Base-by-base conservation (phyloP, 2,329 filamentous ascomycete species). In the Penicillium sp. region DNA sequence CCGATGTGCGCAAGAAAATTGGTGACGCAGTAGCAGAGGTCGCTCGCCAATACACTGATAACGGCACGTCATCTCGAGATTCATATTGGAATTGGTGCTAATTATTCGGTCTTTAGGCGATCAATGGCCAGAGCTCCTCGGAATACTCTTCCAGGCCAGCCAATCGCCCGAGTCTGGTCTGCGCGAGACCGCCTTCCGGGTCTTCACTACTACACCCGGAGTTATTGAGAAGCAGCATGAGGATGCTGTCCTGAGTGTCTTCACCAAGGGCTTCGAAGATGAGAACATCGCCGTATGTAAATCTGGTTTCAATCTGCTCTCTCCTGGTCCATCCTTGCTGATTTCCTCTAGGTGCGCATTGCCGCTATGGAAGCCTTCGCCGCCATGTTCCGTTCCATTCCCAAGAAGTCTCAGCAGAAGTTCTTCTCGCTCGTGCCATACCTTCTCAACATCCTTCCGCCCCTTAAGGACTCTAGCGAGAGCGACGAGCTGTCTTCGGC, bases 141-240 rank as follows among this genome's bases (percentile, higher is more conserved):
- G 84, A 34, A 85, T 87, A 18, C 81, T 99, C 45, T 96, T 96
- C 78, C 86, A 90, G 65, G 85, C 95, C 36, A 97, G 93, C 74
- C 91, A 95, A 72, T 92, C 90, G 21, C 79, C 83, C 48, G 89
- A 96, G 57, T 76, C 88, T 28, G 87, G 88, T 59, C 88, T 95
- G 76, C 87, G 94, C 58, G 94, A 97, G 76, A 90, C 88, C 44
- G 90, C 94, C 16, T 99, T 94, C 77, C 85, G 94, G 57, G 94
- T 99, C 66, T 96, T 99, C 71, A 88, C 92, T 42, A 93, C 92
- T 1, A 97, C 93, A 1, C 94, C 94, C 4, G 89, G 89, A 29
- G 93, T 99, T 65, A 97, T 99, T 65, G 91, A 96, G 76, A 93
- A 88, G 74, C 90, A 96, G 70, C 93, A 97, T 65, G 90, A 96